Percentiles rank a stretch among this genome's conserved stretches.
phyloP scores from a whole-genome alignment of 805 yeast genomes.

The Myxozyma lipomycoides region DNA sequence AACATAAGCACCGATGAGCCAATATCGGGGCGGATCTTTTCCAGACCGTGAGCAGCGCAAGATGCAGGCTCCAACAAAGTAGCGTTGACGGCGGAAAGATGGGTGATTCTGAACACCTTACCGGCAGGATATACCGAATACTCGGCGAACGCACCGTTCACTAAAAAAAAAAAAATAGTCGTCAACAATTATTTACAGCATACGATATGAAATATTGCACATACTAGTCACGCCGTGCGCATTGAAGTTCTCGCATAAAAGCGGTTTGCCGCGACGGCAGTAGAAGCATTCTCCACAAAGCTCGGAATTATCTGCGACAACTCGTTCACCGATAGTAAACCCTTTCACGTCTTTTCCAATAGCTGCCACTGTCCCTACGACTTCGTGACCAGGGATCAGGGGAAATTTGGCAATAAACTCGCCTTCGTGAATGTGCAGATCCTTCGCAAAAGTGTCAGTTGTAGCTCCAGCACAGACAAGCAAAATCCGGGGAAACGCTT shows the following conservation, averaged over 20 bases:
- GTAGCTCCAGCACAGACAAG: no score
- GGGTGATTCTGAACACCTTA: slow-evolving; percentile 24
- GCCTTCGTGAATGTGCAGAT: slow-evolving; percentile 27
- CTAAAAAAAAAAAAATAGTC: not conserved
- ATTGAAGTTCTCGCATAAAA: slow-evolving; percentile 25
- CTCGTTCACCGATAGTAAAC: slow-evolving; percentile 20
- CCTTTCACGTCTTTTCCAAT: slow-evolving; percentile 20
- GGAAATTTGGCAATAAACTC: slow-evolving; percentile 26
- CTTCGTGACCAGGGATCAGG: slow-evolving; percentile 26
- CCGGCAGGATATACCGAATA: slow-evolving; percentile 27
- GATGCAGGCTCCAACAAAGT: slow-evolving; percentile 27
- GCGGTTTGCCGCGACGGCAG: slow-evolving; percentile 25
- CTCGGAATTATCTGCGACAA: slow-evolving; percentile 27
- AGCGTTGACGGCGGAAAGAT: slow-evolving; percentile 22
- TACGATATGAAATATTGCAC: not conserved
- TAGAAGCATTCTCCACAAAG: slow-evolving; percentile 25
- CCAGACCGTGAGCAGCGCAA: slow-evolving; percentile 27
- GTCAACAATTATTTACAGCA: not conserved
- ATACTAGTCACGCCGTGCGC: slow-evolving; percentile 25
- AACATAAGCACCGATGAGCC: slow-evolving; percentile 26
- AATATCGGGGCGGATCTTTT: slow-evolving; percentile 24
- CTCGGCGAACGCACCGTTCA: slow-evolving; percentile 27
- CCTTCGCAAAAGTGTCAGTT: not conserved
- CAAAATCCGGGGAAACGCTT: not conserved
- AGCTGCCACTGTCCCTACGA: slow-evolving; percentile 26